Base-by-base conservation (phyloP, 768 basidiomycete genomes). In the Leccinum longicurvipes region DNA sequence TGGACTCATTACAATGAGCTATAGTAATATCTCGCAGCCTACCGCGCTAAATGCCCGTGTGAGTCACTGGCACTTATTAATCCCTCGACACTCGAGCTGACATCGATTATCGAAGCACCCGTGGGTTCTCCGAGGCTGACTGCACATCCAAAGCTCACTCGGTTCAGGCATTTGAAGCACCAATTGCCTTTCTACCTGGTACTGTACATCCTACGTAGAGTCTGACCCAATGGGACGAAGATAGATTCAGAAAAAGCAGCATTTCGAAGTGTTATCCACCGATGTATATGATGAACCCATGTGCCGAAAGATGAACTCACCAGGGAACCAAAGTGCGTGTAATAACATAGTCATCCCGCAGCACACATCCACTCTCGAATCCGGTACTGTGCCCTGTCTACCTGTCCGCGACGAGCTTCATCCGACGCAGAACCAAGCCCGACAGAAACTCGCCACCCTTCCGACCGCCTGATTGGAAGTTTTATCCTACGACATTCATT, bases 271-370 rank as follows among this genome's bases (percentile, higher is more conserved):
- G 70, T 79, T 99, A 3, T 95, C 93, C 6, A 98, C 96, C 8
- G 97, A 99, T 71, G 96, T 98, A 3, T 98, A 93, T 68, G 97
- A 98, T 71, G 97, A 99, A 69, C 80, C 98, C 51, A 76, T 96
- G 45, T 83, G 97, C 32, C 77, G 95, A 58, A 84, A 87, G 74
- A 83, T 79, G 47, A 78, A 79, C 56, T 70, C 75, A 3, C 68
- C 69, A 52, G 81, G 86, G 58, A 86, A 85, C 54, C 84, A 90
- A 76, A 84, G 91, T 83, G 66, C 50, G 75, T 73, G 34, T 39
- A 31, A 28, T 49, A 42, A 57, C 34, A 11, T 24, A 39, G 24
- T 56, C 54, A 52, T 55, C 49, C 42, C 44, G 45, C 42, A 49
- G 50, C 34, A 45, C 58, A 54, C 57, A 56, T 57, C 53, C 23